Evolutionary conservation across 371 early-diverging fungal species (phyloP), one percentile per base, ranked within the genome.

Genomic region (Syncephalastrum sp.): DNA sequence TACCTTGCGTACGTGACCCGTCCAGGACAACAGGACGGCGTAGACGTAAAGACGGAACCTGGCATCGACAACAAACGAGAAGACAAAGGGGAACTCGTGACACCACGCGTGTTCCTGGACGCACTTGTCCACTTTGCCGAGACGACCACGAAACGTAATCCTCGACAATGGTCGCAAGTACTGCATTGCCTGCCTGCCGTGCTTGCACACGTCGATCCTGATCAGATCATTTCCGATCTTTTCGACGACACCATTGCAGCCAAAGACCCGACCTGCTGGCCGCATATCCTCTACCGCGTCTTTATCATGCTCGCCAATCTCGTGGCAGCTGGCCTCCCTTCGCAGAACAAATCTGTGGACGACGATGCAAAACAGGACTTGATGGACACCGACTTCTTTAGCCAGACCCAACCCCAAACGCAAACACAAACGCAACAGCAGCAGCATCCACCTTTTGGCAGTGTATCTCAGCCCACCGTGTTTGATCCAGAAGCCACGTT

Each of bases 401-500:
- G 8, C 12, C 38, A 33, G 38, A 33, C 38, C 10, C 38, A 33
- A 33, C 38, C 5, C 0, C 29, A 29, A 29, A 29, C 29, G 0
- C 29, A 29, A 29, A 4, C 4, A 12, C 38, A 33, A 12, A 6
- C 7, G 10, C 38, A 33, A 12, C 38, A 33, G 38, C 38, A 33
- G 38, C 38, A 33, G 10, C 38, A 33, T 3, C 10, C 38, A 33
- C 38, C 10, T 12, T 33, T 33, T 33, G 38, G 10, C 8, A 51
- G 59, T 5, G 43, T 59, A 14, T 74, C 74, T 42, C 74, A 74
- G 38, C 44, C 51, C 21, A 64, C 64, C 0, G 48, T 46, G 3
- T 71, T 62, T 47, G 75, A 78, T 42, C 65, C 64, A 12, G 78
- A 75, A 25, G 73, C 75, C 8, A 75, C 74, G 0, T 29, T 70